phyloP scores from a whole-genome alignment of 179 eudicot species.

The Beta macrorhiza region DNA sequence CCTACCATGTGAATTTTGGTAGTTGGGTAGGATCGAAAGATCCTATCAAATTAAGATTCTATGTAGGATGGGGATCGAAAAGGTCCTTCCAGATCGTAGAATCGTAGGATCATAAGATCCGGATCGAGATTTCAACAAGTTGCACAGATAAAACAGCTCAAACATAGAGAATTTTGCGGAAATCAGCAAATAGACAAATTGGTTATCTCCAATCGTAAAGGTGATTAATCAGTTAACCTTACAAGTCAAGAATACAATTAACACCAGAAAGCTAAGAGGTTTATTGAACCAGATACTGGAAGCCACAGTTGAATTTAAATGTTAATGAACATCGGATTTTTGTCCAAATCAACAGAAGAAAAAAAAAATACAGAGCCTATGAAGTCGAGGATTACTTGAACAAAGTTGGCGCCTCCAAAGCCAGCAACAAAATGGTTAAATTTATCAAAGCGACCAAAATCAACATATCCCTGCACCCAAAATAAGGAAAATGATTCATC shows the following conservation, averaged over 20 bases:
- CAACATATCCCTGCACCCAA: slow-evolving; percentile 67
- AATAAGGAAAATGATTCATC: slow-evolving; percentile 1
- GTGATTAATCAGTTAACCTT: background rate
- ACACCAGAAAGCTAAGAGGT: too few relatives aligned
- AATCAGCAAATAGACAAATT: background rate
- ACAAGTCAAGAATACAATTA: background rate
- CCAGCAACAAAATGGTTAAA: slow-evolving; percentile 68
- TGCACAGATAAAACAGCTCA: too few relatives aligned
- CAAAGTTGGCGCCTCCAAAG: slow-evolving; percentile 59
- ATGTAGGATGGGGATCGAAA: too few relatives aligned
- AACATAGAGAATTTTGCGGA: too few relatives aligned
- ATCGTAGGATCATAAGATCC: too few relatives aligned
- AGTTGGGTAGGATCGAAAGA: too few relatives aligned
- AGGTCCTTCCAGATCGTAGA: too few relatives aligned
- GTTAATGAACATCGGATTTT: background rate
- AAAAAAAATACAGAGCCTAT: too few relatives aligned
- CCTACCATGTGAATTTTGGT: too few relatives aligned
- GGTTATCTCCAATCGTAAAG: background rate
- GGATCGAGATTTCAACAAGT: too few relatives aligned
- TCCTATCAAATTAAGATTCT: too few relatives aligned
- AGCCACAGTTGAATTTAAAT: background rate
- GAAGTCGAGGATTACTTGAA: slow-evolving; percentile 54
- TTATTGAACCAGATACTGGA: background rate
- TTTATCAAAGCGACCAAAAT: slow-evolving; percentile 74
- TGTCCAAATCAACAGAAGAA: too few relatives aligned